phyloP scores from a whole-genome alignment of 257 asterid species.

The Przewalskia tangutica region DNA sequence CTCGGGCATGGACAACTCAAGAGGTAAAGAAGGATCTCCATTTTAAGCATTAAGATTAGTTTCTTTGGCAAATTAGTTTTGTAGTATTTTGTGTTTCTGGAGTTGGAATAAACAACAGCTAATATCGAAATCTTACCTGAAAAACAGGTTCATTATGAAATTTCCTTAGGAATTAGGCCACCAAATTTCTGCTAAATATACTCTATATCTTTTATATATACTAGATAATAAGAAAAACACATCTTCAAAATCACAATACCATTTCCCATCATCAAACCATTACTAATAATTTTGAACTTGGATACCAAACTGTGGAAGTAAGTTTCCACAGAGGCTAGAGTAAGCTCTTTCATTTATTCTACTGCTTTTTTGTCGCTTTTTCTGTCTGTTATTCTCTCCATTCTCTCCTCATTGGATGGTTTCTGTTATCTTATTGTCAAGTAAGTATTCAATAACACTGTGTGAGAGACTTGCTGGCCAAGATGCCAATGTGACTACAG shows the following conservation, averaged over 20 bases:
- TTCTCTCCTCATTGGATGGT: background rate
- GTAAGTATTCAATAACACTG: slow-evolving; percentile 42
- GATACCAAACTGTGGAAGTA: too few species aligned
- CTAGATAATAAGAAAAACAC: background rate
- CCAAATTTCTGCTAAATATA: background rate
- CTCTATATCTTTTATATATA: background rate
- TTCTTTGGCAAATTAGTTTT: background rate
- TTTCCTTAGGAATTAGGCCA: background rate
- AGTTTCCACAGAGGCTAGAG: too few species aligned
- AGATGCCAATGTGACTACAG: slow-evolving; percentile 98
- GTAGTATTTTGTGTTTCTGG: background rate
- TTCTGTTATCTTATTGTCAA: background rate
- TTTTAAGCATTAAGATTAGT: background rate
- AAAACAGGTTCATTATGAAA: background rate
- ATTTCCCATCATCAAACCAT: background rate
- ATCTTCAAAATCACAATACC: background rate
- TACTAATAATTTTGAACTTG: background rate
- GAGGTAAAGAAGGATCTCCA: slow-evolving; percentile 47
- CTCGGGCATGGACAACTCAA: slow-evolving; percentile 99
- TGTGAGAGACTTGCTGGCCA: slow-evolving; percentile 99
- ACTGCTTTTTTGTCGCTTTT: background rate
- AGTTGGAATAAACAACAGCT: background rate
- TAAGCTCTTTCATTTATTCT: background rate
- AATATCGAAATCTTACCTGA: background rate
- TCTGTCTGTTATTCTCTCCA: background rate